Evolutionary conservation across 2,329 filamentous ascomycete species (phyloP), one percentile per base, ranked within the genome.

Genomic region (Mycosphaerelloides madeirae): DNA sequence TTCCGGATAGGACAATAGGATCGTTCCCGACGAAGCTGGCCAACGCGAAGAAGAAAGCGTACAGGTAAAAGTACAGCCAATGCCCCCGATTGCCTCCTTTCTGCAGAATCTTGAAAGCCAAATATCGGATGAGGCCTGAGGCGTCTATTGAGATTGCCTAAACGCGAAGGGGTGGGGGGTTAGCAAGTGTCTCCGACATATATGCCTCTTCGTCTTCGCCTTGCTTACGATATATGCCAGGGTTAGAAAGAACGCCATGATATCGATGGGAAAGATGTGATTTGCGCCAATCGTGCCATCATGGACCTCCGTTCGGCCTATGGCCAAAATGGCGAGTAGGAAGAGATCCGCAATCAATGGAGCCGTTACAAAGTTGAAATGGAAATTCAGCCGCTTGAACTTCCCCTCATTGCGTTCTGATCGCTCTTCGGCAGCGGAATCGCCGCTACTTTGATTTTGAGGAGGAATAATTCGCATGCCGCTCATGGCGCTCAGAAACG

Each of bases 101-200:
- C 45, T 83, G 74, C 2, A 87, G 69, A 0, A 87, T 83, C 49
- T 78, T 84, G 69, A 85, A 85, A 0, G 84, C 83, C 16, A 87
- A 61, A 50, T 73, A 87, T 43, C 83, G 70, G 56, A 87, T 86
- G 13, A 87, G 69, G 3, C 84, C 84, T 0, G 84, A 87, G 2
- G 84, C 83, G 52, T 87, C 84, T 47, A 87, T 85, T 0, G 83
- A 87, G 35, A 88, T 85, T 36, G 84, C n/a, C n/a, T n/a, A n/a
- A n/a, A n/a, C n/a, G n/a, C n/a, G n/a, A n/a, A n/a, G n/a, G n/a
- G n/a, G n/a, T n/a, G n/a, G n/a, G n/a, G n/a, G n/a, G n/a, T 84
- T n/a, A n/a, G n/a, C n/a, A n/a, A n/a, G n/a, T n/a, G n/a, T n/a
- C n/a, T n/a, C n/a, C n/a, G n/a, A n/a, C n/a, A n/a, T n/a, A n/a